Evolutionary conservation across 805 yeast genomes (phyloP).

Genomic region (Candida sanyiensis): DNA sequence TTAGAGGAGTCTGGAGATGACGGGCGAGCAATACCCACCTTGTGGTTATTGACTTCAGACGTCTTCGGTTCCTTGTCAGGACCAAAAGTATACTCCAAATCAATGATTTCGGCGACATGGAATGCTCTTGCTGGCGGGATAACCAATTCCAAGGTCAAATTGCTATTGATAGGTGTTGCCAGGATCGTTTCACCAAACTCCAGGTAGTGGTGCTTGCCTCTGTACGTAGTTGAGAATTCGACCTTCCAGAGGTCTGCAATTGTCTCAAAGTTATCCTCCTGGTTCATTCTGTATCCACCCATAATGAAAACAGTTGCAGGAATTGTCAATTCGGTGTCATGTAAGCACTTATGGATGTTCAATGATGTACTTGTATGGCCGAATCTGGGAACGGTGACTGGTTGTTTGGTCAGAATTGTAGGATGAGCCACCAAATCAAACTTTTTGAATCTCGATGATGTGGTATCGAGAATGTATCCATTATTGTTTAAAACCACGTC

Average conservation of each 20-base stretch:
- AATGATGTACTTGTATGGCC: conserved; percentile 34
- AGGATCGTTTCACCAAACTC: conserved; percentile 32
- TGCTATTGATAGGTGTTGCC: conserved; percentile 28
- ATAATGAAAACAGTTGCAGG: conserved; percentile 37
- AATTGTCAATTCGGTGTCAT: conserved; percentile 6
- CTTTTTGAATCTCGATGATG: conserved; percentile 43
- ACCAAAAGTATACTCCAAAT: conserved; percentile 10
- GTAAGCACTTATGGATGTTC: conserved; percentile 12
- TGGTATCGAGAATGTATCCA: conserved; percentile 54
- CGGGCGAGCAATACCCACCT: conserved; percentile 15
- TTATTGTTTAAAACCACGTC: conserved; percentile 44
- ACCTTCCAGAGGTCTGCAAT: conserved; percentile 38
- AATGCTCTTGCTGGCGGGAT: conserved; percentile 35
- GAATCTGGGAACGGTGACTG: conserved; percentile 33
- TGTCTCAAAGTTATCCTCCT: conserved; percentile 26
- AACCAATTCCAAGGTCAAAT: conserved; percentile 6
- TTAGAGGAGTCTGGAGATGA: conserved; percentile 10
- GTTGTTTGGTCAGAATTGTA: conserved; percentile 25
- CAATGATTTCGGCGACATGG: conserved; percentile 27
- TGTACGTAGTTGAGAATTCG: conserved; percentile 32
- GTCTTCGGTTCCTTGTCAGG: conserved; percentile 1
- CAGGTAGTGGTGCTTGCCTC: conserved; percentile 31
- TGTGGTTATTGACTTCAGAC: conserved; percentile 1
- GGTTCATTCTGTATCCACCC: conserved; percentile 43
- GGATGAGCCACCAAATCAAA: conserved; percentile 34